These are phyloP conservation scores for Berkeleyomyces basicola DNA, from an alignment of 2,329 filamentous ascomycete species.

Conservation along the genomic window DNA sequence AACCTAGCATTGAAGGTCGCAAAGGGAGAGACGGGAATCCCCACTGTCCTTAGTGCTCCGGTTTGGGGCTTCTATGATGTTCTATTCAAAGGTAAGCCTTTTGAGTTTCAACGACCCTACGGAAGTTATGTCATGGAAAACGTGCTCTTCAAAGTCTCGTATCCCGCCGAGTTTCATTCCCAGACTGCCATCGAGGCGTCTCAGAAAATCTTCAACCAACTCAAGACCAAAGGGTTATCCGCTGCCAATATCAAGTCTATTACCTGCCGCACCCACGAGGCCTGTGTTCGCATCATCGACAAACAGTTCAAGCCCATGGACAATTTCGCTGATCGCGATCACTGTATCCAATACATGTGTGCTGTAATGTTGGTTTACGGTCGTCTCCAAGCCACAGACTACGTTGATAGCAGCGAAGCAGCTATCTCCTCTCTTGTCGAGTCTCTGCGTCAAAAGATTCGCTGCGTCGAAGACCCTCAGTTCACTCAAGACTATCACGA, in stretches of 20 bases:
- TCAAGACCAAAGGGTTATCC: conserved; percentile 73
- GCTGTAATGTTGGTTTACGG: conserved; percentile 91
- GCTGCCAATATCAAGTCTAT: conserved; percentile 87
- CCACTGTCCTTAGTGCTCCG: conserved; percentile 81
- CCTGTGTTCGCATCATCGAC: conserved; percentile 97
- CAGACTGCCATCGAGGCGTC: conserved; percentile 95
- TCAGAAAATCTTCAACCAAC: conserved; percentile 68
- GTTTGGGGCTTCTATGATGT: conserved; percentile 99
- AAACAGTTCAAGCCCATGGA: conserved; percentile 99
- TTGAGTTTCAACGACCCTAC: conserved; percentile 89
- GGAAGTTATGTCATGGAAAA: conserved; percentile 99
- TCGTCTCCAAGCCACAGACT: conserved; percentile 84
- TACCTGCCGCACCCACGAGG: conserved; percentile 92
- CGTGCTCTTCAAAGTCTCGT: conserved; percentile 98
- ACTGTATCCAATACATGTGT: conserved; percentile 99
- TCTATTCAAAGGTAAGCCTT: conserved; percentile 88
- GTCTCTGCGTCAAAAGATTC: conserved; percentile 81
- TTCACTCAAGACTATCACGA: conserved; percentile 95
- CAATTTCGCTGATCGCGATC: conserved; percentile 98
- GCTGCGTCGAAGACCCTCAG: conserved; percentile 87
- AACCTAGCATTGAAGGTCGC: conserved; percentile 81
- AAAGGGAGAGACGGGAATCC: conserved; percentile 79
- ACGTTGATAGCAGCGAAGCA: conserved; percentile 81
- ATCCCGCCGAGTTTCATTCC: conserved; percentile 96
- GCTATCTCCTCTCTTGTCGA: conserved; percentile 82